These are phyloP conservation scores for Silene uniflora DNA, from an alignment of 148 eudicot species.

Conservation along the genomic window DNA sequence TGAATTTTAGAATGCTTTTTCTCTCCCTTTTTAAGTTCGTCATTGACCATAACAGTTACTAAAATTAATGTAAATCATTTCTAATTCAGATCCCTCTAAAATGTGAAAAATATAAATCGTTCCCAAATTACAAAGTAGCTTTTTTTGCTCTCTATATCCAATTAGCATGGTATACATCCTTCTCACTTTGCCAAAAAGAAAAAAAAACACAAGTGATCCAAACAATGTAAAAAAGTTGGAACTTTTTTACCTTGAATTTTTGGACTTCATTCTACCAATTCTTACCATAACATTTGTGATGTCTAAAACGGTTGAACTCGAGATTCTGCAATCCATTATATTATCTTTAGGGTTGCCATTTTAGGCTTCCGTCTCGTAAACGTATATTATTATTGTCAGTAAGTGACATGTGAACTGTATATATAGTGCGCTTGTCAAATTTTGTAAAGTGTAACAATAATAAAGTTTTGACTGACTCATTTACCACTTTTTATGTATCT, in stretches of 20 bases:
- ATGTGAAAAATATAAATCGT: too few relatives aligned
- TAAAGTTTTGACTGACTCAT: not conserved
- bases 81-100: too few relatives aligned
- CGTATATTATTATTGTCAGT: not conserved
- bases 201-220: not conserved
- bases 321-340: not conserved
- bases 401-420: not conserved
- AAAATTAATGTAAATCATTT: too few relatives aligned
- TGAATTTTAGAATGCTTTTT: not conserved
- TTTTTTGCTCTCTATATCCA: too few relatives aligned
- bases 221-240: not conserved
- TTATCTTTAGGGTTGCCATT: not conserved
- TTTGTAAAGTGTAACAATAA: conserved; percentile 5
- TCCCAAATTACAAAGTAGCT: too few relatives aligned
- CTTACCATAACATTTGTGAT: not conserved
- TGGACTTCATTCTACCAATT: not conserved
- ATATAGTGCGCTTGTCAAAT: not conserved
- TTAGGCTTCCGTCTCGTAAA: not conserved
- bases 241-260: not conserved
- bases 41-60: too few relatives aligned
- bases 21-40: too few relatives aligned
- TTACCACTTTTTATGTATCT: too few relatives aligned
- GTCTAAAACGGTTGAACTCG: not conserved
- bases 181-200: too few relatives aligned
- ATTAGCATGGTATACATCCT: too few relatives aligned